Base-by-base conservation (phyloP, 2,329 filamentous ascomycete species). In the Phialophora verrucosa region DNA sequence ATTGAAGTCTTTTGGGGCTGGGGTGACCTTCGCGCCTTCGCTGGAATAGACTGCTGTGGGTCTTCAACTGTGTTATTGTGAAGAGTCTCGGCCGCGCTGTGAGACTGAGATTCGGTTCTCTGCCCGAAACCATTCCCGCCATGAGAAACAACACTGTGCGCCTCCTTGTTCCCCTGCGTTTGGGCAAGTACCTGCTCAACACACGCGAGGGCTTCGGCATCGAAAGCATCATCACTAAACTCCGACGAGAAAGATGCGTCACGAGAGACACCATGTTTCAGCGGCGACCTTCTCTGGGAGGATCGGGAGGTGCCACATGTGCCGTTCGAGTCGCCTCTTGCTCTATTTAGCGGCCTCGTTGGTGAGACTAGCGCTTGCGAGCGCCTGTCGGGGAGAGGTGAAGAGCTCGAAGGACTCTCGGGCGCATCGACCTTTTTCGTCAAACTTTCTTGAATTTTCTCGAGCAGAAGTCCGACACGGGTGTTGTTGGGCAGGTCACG, bases 371-470 rank as follows among this genome's bases (percentile, higher is more conserved):
- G 32, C 10, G 50, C 53, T 32, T 70, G 67, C 23, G 69, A 69
- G 29, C 59, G 65, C 32, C 66, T 69, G 53, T 76, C 74, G 23
- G 79, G 78, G 10, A 80, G 67, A 11, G 82, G 80, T 4, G 82
- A 82, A 44, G 80, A 82, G 62, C 79, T 80, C 11, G 80, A 77
- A 29, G 78, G 77, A 17, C 72, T 74, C 42, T 70, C 69, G n/a
- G 76, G 73, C 17, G 72, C 67, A 53, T 65, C 69, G 14, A 66
- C 56, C 44, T 70, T 68, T 59, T 78, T 80, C 12, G 78, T 74
- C 60, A 83, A 75, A 17, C 80, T 83, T 71, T 82, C 81, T 63
- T 86, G 83, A 59, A 92, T 89, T 59, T 86, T 89, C 72, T 91
- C 85, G 23, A 93, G 79, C 60, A 93, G 78, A 17, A 87, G 86